A percentile compares a stretch with the other conserved stretches of the same genome.
These are phyloP conservation scores for Viridothelium virens DNA, from an alignment of 495 filamentous ascomycete genomes.

Conservation along the genomic window DNA sequence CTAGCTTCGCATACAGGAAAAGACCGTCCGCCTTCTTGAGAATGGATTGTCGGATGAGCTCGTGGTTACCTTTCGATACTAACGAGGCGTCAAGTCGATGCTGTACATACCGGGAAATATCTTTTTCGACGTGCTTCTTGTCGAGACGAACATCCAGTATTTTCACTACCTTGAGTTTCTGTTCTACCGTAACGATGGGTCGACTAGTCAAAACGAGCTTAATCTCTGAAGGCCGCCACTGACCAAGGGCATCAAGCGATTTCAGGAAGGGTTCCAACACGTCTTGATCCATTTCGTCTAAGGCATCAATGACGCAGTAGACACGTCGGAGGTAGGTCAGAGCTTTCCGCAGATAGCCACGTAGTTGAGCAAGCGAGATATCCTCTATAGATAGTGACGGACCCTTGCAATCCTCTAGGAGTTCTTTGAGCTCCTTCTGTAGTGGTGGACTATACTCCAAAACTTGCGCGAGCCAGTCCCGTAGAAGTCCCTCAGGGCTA, in stretches of 20 bases:
- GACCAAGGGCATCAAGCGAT: constrained; percentile 31
- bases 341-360: not conserved
- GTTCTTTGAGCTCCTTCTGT: constrained; percentile 33
- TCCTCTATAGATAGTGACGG: constrained; percentile 22
- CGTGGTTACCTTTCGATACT: constrained; percentile 14
- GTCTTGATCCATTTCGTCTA: constrained; percentile 43
- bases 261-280: constrained; percentile 35
- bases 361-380: not conserved
- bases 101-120: constrained; percentile 39
- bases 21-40: constrained; percentile 30
- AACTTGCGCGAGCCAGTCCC: constrained; percentile 43
- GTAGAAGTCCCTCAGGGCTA: constrained; percentile 35
- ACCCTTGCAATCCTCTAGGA: constrained; percentile 13
- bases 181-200: constrained; percentile 33
- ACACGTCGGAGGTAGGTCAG: constrained; percentile 28
- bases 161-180: constrained; percentile 18
- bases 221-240: constrained; percentile 34
- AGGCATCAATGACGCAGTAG: constrained; percentile 44
- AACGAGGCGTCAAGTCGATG: constrained; percentile 24
- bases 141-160: constrained; percentile 36
- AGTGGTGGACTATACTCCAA: constrained; percentile 37
- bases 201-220: constrained; percentile 43
- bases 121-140: constrained; percentile 34
- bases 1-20: constrained; percentile 44
- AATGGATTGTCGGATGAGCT: constrained; percentile 19